phyloP scores from a whole-genome alignment of 192 early-diverging fungal genomes.

The Rhizophagus clarus region DNA sequence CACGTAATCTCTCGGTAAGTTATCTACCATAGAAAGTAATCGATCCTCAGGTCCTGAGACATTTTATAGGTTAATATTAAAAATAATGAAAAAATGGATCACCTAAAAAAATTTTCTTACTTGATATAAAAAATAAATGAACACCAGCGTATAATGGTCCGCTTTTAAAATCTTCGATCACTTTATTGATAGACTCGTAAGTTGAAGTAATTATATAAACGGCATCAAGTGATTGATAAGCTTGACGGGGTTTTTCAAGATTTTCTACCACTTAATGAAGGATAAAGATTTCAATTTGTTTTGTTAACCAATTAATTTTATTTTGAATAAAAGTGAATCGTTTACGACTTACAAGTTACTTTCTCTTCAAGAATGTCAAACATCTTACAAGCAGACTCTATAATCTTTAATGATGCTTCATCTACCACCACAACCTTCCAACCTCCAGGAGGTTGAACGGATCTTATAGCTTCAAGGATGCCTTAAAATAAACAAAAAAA shows the following conservation, averaged over 20 bases:
- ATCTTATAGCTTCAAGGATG: slow-evolving; percentile 73
- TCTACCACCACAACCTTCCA: slow-evolving; percentile 89
- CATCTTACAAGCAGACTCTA: slow-evolving; percentile 78
- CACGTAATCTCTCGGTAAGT: slow-evolving; percentile 58
- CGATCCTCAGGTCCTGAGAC: slow-evolving; percentile 63
- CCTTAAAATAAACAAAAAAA: slow-evolving; percentile 39
- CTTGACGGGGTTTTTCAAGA: slow-evolving; percentile 57
- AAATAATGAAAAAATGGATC: slow-evolving; percentile 3
- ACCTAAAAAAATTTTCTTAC: slow-evolving; percentile 38
- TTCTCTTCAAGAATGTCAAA: slow-evolving; percentile 65
- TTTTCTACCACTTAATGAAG: slow-evolving; percentile 62
- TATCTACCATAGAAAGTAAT: slow-evolving; percentile 61
- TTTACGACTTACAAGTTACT: slow-evolving; percentile 59
- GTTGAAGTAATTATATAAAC: slow-evolving; percentile 64
- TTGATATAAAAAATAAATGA: slow-evolving; percentile 61
- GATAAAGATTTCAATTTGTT: neutral
- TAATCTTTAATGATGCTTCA: slow-evolving; percentile 67
- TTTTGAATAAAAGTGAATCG: neutral
- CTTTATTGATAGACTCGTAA: slow-evolving; percentile 58
- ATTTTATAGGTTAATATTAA: slow-evolving; percentile 6
- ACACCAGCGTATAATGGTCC: slow-evolving; percentile 62
- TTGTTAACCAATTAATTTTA: neutral
- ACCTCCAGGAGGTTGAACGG: slow-evolving; percentile 68
- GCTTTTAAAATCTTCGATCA: slow-evolving; percentile 61
- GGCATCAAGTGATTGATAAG: slow-evolving; percentile 62